phyloP scores from a whole-genome alignment of 176 grass and related monocot species.

The Echinochloa phyllopogon region DNA sequence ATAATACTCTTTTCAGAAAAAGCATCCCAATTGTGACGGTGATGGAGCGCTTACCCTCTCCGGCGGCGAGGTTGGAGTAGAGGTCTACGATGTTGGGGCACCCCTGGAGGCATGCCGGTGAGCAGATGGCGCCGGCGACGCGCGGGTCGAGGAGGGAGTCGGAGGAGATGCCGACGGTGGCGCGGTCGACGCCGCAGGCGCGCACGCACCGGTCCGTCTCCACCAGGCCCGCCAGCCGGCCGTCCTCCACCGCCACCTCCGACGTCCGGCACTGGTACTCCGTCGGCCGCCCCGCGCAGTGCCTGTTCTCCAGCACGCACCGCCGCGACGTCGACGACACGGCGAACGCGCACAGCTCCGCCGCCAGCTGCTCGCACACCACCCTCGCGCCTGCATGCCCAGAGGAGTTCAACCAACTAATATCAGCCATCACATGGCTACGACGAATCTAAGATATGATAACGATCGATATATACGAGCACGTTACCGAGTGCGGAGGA shows the following conservation, averaged over 20 bases:
- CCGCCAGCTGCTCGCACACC: conserved; percentile 70
- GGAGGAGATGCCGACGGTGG: conserved; percentile 73
- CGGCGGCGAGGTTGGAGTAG: conserved; percentile 78
- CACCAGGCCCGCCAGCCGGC: conserved; percentile 35
- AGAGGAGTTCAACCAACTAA: too few species aligned
- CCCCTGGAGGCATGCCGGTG: conserved; percentile 45
- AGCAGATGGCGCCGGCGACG: conserved; percentile 58
- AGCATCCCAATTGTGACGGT: neutral
- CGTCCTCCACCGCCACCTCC: conserved; percentile 53
- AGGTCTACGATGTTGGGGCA: conserved; percentile 90
- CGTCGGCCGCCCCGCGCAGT: conserved; percentile 33
- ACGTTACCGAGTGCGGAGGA: conserved; percentile 51
- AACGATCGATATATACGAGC: neutral
- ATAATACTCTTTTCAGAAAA: too few species aligned
- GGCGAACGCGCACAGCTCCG: conserved; percentile 69
- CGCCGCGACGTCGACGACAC: conserved; percentile 70
- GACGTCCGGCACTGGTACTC: conserved; percentile 78
- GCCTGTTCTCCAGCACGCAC: conserved; percentile 72
- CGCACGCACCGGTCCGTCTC: conserved; percentile 63
- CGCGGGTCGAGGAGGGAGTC: conserved; percentile 67
- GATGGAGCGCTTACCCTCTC: conserved; percentile 51
- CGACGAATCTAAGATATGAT: neutral
- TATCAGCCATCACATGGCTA: neutral
- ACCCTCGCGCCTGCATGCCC: conserved; percentile 18
- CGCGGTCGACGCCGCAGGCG: conserved; percentile 69